phyloP scores from a whole-genome alignment of 2,329 filamentous ascomycete species.

The Alternaria rosae region DNA sequence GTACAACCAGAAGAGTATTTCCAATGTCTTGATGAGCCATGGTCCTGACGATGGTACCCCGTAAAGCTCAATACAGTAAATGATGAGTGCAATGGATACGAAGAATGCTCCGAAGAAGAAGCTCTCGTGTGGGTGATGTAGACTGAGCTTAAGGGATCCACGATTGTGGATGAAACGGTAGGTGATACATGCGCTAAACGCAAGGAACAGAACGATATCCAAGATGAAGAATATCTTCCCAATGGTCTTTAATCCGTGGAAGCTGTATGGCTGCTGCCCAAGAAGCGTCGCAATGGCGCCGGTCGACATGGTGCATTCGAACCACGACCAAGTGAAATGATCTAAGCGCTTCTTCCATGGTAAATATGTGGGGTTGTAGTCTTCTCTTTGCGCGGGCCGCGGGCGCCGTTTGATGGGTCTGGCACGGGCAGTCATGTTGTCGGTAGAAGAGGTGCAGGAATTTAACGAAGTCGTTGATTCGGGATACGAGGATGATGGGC shows the following conservation, averaged over 20 bases:
- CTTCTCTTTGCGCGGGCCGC: conserved; percentile 3
- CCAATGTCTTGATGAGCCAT: conserved; percentile 65
- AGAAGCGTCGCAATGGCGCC: conserved; percentile 71
- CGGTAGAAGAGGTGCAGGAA: neutral
- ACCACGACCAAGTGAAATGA: conserved; percentile 66
- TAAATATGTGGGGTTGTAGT: conserved; percentile 17
- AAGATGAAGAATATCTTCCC: conserved; percentile 71
- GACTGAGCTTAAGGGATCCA: conserved; percentile 58
- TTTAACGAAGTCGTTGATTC: neutral
- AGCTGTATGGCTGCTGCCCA: conserved; percentile 65
- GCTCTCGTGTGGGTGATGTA: conserved; percentile 71
- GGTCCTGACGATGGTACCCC: conserved; percentile 65
- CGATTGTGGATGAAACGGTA: conserved; percentile 63
- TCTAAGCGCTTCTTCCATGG: conserved; percentile 31
- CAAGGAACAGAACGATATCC: conserved; percentile 69
- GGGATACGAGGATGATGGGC: neutral
- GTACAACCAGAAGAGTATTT: conserved; percentile 75
- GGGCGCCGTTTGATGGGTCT: conserved; percentile 14
- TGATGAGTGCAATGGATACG: conserved; percentile 61
- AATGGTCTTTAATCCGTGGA: conserved; percentile 68
- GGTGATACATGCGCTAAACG: conserved; percentile 66
- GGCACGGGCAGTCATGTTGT: conserved; percentile 12
- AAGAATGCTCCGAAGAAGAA: conserved; percentile 78
- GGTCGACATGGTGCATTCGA: conserved; percentile 76
- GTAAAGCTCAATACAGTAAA: conserved; percentile 61